Evolutionary conservation across 1,284 basidiomycete species (phyloP).

Genomic region (Cystobasidiaceae sp.): DNA sequence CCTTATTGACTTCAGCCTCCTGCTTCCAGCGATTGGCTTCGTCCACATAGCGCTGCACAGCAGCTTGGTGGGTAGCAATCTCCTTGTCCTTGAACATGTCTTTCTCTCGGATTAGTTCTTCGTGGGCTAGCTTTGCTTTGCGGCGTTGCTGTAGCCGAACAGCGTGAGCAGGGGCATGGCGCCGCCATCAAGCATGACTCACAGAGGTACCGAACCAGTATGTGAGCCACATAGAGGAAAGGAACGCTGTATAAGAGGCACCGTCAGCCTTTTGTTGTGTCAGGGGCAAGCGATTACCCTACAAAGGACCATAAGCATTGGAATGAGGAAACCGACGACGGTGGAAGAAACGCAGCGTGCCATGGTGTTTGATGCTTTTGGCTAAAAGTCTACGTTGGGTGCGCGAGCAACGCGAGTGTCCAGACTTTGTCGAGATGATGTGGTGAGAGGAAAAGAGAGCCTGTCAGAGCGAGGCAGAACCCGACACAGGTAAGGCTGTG

Average conservation of each 20-base stretch:
- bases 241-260: background rate
- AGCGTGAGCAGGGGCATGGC: background rate
- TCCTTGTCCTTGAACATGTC: slow-evolving; percentile 27
- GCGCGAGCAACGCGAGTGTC: no score
- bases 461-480: no score
- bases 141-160: slow-evolving; percentile 2
- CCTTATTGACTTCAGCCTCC: slow-evolving; percentile 21
- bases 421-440: no score
- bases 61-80: slow-evolving; percentile 13
- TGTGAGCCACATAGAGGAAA: background rate
- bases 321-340: no score
- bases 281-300: no score
- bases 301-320: no score
- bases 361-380: no score
- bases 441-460: no score
- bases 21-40: slow-evolving; percentile 21
- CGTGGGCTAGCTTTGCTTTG: slow-evolving; percentile 23
- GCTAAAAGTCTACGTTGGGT: no score
- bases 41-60: slow-evolving; percentile 22
- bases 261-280: background rate
- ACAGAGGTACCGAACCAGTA: slow-evolving; percentile 24
- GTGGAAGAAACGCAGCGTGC: no score
- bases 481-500: no score
- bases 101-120: slow-evolving; percentile 20
- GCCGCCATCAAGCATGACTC: background rate